Evolutionary conservation across 108 stramenopile species (phyloP).

Genomic region (Nitzschia palea): DNA sequence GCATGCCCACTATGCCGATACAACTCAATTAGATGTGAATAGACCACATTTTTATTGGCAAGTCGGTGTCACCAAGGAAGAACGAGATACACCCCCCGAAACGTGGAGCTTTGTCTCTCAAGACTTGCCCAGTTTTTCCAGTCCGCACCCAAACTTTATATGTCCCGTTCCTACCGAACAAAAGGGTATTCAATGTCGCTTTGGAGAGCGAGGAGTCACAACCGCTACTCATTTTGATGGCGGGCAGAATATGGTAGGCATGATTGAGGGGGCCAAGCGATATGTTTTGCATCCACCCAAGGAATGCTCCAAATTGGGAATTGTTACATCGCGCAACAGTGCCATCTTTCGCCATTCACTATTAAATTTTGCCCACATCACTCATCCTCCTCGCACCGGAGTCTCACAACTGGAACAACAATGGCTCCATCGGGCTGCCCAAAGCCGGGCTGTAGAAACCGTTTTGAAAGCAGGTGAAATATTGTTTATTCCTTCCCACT

Average conservation of each 20-base stretch:
- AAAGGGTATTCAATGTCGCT: slow-evolving; percentile 79
- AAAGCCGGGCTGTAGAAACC: slow-evolving; percentile 61
- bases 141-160: slow-evolving; percentile 53
- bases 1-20: slow-evolving; percentile 73
- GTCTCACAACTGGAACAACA: slow-evolving; percentile 47
- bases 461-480: slow-evolving; percentile 85
- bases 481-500: slow-evolving; percentile 82
- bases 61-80: slow-evolving; percentile 48
- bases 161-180: slow-evolving; percentile 44
- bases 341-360: slow-evolving; percentile 81
- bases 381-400: not conserved
- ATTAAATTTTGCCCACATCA: slow-evolving; percentile 50
- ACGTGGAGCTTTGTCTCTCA: slow-evolving; percentile 60
- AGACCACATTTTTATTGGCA: slow-evolving; percentile 76
- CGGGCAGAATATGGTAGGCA: slow-evolving; percentile 85
- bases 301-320: slow-evolving; percentile 67
- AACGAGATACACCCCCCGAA: slow-evolving; percentile 26
- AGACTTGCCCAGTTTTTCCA: slow-evolving; percentile 68
- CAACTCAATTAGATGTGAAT: slow-evolving; percentile 31
- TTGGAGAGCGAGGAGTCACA: slow-evolving; percentile 79
- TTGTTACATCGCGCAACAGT: slow-evolving; percentile 46
- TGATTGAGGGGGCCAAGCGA: slow-evolving; percentile 89
- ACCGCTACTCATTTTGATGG: slow-evolving; percentile 89
- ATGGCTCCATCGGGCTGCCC: slow-evolving; percentile 46
- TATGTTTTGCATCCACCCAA: slow-evolving; percentile 81